Conservation (phyloP, 495 filamentous ascomycete species). For the Lasiosphaeria miniovina region DNA sequence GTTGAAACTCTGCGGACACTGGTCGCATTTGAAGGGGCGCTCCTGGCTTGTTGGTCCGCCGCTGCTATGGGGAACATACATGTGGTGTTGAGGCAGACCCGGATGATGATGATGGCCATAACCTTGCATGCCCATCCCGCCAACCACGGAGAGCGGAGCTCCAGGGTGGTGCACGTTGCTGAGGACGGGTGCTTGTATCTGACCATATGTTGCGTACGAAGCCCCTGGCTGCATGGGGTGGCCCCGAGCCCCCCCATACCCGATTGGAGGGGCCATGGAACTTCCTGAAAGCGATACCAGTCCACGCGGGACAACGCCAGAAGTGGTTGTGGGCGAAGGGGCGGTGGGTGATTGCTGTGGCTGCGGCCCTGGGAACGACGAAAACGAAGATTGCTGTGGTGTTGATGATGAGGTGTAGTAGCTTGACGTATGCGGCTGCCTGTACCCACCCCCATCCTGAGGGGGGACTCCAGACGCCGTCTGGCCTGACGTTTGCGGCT, state of each 20-base stretch:
- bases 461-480: conserved; percentile 2
- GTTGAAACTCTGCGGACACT: conserved; percentile 91
- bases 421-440: conserved; percentile 56
- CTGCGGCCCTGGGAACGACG: conserved; percentile 46
- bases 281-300: conserved; percentile 50
- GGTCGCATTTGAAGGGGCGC: conserved; percentile 90
- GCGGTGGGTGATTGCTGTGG: conserved; percentile 29
- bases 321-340: conserved; percentile 15
- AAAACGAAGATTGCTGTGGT: conserved; percentile 58
- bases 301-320: conserved; percentile 20
- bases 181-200: conserved; percentile 65
- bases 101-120: conserved; percentile 46
- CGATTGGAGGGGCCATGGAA: conserved; percentile 26
- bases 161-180: conserved; percentile 74
- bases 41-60: conserved; percentile 45
- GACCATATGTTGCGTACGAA: conserved; percentile 15
- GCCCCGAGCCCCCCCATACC: conserved; percentile 28
- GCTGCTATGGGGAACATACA: conserved; percentile 32
- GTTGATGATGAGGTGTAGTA: conserved; percentile 61
- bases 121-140: conserved; percentile 52
- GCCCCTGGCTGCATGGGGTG: conserved; percentile 17
- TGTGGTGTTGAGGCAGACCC: conserved; percentile 38
- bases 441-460: conserved; percentile 46
- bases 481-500: conserved; percentile 52
- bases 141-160: conserved; percentile 64